Conservation (phyloP, 202 grass and related monocot species). For the Digitaria exilis region DNA sequence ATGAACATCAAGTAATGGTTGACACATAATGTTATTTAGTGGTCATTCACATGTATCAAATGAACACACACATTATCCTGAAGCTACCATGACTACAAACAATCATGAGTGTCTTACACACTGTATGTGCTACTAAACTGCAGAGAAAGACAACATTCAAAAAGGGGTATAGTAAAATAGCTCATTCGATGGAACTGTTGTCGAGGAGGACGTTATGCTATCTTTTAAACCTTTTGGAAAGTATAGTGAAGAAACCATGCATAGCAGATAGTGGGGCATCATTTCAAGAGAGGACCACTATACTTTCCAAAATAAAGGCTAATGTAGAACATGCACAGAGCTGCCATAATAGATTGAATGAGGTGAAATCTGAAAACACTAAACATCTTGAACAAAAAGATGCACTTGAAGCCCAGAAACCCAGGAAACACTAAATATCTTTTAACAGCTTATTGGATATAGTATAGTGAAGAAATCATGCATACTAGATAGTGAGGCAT, state of each 20-base stretch:
- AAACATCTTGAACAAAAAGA: not conserved
- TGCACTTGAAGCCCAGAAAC: not conserved
- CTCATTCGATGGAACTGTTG: not conserved
- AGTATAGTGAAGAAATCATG: not conserved
- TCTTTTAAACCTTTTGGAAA: too few species aligned
- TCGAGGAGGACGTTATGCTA: too few species aligned
- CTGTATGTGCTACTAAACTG: not conserved
- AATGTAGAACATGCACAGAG: not conserved
- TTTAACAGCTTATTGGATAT: not conserved
- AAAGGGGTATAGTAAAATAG: not conserved
- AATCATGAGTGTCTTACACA: too few species aligned
- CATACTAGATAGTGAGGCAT: not conserved
- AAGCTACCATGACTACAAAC: too few species aligned
- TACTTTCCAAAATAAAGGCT: not conserved
- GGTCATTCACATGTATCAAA: too few species aligned
- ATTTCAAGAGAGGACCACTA: too few species aligned
- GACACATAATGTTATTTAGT: too few species aligned
- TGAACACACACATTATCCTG: too few species aligned
- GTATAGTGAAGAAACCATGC: too few species aligned
- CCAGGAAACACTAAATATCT: too few species aligned
- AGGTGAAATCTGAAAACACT: not conserved
- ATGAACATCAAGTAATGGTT: too few species aligned
- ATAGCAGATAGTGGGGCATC: too few species aligned
- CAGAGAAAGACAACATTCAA: slow-evolving; percentile 29
- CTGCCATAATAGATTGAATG: not conserved